Percentiles rank a stretch among this genome's conserved stretches.
phyloP scores from a whole-genome alignment of 2,329 filamentous ascomycete species.

The Phyllosticta capitalensis region DNA sequence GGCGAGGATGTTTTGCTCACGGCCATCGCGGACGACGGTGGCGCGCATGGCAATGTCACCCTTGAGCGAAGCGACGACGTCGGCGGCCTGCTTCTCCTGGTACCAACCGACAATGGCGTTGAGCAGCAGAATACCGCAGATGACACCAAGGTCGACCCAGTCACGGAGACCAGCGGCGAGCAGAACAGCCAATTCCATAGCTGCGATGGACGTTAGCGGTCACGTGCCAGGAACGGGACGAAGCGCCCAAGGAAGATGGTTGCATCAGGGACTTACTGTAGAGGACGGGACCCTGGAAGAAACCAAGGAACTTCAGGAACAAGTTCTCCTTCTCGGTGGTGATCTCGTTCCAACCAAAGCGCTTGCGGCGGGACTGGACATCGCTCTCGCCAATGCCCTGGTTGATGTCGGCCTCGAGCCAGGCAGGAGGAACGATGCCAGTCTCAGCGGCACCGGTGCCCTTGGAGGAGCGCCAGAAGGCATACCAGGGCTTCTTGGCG shows the following conservation, averaged over 20 bases:
- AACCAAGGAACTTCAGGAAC: constrained; percentile 64
- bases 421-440: constrained; percentile 42
- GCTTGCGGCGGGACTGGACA: constrained; percentile 56
- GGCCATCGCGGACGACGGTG: constrained; percentile 56
- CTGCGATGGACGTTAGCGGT: constrained; percentile 26
- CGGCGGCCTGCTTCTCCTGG: constrained; percentile 71
- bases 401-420: constrained; percentile 51
- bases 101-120: constrained; percentile 73
- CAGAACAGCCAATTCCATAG: constrained; percentile 69
- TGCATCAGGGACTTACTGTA: constrained; percentile 49
- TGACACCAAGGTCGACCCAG: constrained; percentile 71
- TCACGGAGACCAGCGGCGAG: constrained; percentile 65
- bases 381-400: constrained; percentile 50
- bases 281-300: constrained; percentile 67
- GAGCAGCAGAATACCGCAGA: constrained; percentile 63
- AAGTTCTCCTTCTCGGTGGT: constrained; percentile 66
- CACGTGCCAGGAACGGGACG: constrained; percentile 11
- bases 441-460: constrained; percentile 27
- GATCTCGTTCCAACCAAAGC: constrained; percentile 62
- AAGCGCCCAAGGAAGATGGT: neutral
- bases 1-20: constrained; percentile 59
- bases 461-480: constrained; percentile 42
- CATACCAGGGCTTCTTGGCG: constrained; percentile 48
- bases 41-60: constrained; percentile 72
- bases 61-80: constrained; percentile 65